phyloP scores from a whole-genome alignment of 345 rosid genomes.

The Turnera subulata region DNA sequence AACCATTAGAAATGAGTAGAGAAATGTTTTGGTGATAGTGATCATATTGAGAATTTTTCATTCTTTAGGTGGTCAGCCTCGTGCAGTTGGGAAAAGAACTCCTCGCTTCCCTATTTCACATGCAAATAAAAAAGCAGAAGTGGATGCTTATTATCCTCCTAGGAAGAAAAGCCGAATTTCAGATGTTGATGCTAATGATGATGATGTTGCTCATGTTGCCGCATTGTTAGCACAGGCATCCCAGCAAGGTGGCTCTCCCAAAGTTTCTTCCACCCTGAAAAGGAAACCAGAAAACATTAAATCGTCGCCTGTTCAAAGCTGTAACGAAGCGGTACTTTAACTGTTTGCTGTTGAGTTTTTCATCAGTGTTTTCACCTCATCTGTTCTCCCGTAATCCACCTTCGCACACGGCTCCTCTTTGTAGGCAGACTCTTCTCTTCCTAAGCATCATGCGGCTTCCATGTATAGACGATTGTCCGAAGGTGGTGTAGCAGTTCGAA shows the following conservation, averaged over 20 bases:
- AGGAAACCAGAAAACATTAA: slow-evolving; percentile 37
- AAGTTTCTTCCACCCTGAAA: slow-evolving; percentile 44
- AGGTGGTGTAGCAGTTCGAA: slow-evolving; percentile 40
- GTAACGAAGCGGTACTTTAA: slow-evolving; percentile 64
- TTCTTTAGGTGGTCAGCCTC: slow-evolving; percentile 60
- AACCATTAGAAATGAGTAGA: too few relatives aligned
- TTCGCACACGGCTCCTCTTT: slow-evolving; percentile 30
- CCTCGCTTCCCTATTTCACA: slow-evolving; percentile 84
- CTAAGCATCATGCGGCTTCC: slow-evolving; percentile 36
- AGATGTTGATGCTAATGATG: slow-evolving; percentile 43
- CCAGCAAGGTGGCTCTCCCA: slow-evolving; percentile 60
- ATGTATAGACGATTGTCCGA: slow-evolving; percentile 34
- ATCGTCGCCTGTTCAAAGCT: slow-evolving; percentile 53
- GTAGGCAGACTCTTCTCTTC: slow-evolving; percentile 39
- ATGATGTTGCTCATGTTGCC: slow-evolving; percentile 65
- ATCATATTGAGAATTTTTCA: too few relatives aligned
- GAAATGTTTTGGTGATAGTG: too few relatives aligned
- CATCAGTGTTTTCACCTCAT: slow-evolving; percentile 3
- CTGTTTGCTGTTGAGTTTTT: background rate
- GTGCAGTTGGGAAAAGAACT: slow-evolving; percentile 90
- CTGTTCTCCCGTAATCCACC: slow-evolving; percentile 5
- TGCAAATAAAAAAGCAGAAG: slow-evolving; percentile 43
- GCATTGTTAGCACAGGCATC: slow-evolving; percentile 72
- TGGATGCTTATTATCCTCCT: slow-evolving; percentile 38
- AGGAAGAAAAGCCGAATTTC: slow-evolving; percentile 50